Percentiles rank a stretch among this genome's conserved stretches.
These are phyloP conservation scores for Babesia divergens DNA, from an alignment of 169 alveolate genomes.

Conservation along the genomic window DNA sequence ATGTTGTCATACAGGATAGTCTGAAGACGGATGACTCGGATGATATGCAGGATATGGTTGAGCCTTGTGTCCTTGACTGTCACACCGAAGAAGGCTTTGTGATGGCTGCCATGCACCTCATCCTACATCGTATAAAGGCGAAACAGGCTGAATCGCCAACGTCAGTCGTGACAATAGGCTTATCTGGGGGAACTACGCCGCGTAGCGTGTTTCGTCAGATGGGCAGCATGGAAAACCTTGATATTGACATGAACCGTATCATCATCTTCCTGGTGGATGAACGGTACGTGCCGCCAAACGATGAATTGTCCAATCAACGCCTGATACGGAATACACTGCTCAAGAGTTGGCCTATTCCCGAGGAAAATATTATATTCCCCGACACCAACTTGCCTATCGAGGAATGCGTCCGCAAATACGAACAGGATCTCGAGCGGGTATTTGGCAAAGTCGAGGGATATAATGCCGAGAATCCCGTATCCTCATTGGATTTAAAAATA, in stretches of 20 bases:
- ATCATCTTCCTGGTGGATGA: conserved; percentile 62
- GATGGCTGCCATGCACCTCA: conserved; percentile 56
- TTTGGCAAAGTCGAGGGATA: conserved; percentile 36
- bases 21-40: conserved; percentile 1
- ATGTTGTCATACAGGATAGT: not conserved
- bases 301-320: conserved; percentile 59
- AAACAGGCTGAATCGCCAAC: conserved; percentile 57
- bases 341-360: conserved; percentile 64
- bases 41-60: conserved; percentile 42
- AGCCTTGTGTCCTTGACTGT: conserved; percentile 64
- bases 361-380: conserved; percentile 53
- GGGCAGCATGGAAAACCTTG: conserved; percentile 41
- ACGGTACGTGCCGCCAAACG: conserved; percentile 58
- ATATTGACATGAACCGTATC: conserved; percentile 55
- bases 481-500: not conserved
- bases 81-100: conserved; percentile 68
- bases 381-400: conserved; percentile 59
- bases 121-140: conserved; percentile 47
- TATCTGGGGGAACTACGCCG: conserved; percentile 63
- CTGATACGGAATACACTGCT: conserved; percentile 59
- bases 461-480: not conserved
- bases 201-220: conserved; percentile 30
- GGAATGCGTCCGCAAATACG: conserved; percentile 60
- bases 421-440: conserved; percentile 45
- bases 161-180: conserved; percentile 47